A percentile compares a stretch with the other conserved stretches of the same genome.
phyloP scores from a whole-genome alignment of 108 stramenopile species.

The Pseudonitzschia multistriata region DNA sequence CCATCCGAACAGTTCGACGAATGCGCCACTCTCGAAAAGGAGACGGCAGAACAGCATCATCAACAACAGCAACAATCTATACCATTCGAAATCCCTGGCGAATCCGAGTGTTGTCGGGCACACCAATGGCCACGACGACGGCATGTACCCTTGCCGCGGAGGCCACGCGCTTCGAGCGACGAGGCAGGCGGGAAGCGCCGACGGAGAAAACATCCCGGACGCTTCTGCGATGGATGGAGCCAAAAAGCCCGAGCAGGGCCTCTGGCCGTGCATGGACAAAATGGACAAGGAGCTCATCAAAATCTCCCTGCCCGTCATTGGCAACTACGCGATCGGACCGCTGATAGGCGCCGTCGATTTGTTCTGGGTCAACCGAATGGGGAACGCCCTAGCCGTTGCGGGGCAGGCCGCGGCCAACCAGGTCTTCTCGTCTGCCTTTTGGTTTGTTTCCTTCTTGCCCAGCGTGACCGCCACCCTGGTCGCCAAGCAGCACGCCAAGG shows the following conservation, averaged over 20 bases:
- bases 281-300: conserved; percentile 74
- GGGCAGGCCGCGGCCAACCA: conserved; percentile 91
- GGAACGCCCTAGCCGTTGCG: conserved; percentile 87
- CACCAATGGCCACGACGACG: conserved; percentile 8
- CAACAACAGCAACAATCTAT: conserved; percentile 15
- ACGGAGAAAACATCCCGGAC: not conserved
- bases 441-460: conserved; percentile 83
- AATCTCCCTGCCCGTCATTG: conserved; percentile 83
- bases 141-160: not conserved
- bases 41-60: not conserved
- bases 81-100: conserved; percentile 6
- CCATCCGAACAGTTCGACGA: not conserved
- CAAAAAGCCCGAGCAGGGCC: not conserved
- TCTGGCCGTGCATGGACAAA: conserved; percentile 69
- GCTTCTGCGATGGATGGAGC: too few species aligned
- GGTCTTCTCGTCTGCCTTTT: conserved; percentile 81
- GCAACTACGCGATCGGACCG: conserved; percentile 89
- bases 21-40: not conserved
- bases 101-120: conserved; percentile 2
- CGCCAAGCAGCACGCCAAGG: conserved; percentile 76
- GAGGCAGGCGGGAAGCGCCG: not conserved
- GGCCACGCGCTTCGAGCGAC: not conserved
- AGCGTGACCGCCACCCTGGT: conserved; percentile 84
- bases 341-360: conserved; percentile 83
- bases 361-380: conserved; percentile 91